These are phyloP conservation scores for Castanea mollissima DNA, from an alignment of 306 rosid species.

Conservation along the genomic window DNA sequence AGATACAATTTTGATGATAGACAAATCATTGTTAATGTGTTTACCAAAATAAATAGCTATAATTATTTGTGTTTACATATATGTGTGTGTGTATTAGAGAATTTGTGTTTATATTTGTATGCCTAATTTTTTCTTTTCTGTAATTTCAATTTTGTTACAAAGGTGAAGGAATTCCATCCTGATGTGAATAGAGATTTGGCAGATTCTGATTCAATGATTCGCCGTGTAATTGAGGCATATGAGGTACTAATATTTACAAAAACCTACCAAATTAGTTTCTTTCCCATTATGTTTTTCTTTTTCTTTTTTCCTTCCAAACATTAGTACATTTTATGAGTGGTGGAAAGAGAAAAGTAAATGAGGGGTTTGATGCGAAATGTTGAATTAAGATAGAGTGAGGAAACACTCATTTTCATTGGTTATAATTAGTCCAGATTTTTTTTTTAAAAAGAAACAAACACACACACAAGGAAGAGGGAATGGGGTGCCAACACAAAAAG, in stretches of 20 bases:
- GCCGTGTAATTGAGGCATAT: slow-evolving; percentile 83
- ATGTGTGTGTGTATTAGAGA: neutral
- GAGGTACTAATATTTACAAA: slow-evolving; percentile 34
- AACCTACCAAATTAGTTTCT: neutral
- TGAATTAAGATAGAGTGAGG: neutral
- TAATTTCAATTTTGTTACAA: neutral
- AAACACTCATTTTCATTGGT: neutral
- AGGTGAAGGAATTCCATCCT: slow-evolving; percentile 96
- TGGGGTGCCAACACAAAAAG: too few species aligned
- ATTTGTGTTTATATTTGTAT: neutral
- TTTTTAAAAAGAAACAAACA: too few species aligned
- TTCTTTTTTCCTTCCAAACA: neutral
- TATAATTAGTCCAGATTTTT: neutral
- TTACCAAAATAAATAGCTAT: too few species aligned
- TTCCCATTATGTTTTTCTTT: neutral
- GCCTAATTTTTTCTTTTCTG: too few species aligned
- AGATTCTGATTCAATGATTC: slow-evolving; percentile 67
- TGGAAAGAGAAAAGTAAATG: neutral
- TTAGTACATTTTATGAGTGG: neutral
- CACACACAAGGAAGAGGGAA: too few species aligned
- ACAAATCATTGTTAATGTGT: too few species aligned
- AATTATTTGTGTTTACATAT: too few species aligned
- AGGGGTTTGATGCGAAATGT: neutral
- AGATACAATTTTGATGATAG: too few species aligned
- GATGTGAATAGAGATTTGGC: slow-evolving; percentile 53